A percentile compares a stretch with the other conserved stretches of the same genome.
Conservation (phyloP, 2,329 filamentous ascomycete genomes). For the Aspergillus pseudoterreus region DNA sequence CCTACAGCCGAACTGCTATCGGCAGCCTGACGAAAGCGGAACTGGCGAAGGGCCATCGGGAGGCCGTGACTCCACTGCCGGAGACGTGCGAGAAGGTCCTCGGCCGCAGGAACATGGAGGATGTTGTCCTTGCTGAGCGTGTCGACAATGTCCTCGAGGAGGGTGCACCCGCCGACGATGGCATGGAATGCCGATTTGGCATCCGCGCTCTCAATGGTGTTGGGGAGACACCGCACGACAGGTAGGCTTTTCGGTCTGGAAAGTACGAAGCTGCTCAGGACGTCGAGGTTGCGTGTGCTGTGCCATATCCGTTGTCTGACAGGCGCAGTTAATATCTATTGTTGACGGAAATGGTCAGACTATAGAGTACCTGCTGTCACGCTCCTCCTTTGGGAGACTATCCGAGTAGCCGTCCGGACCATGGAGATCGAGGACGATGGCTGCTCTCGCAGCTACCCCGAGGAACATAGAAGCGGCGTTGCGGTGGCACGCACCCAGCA, state of each 20-base stretch:
- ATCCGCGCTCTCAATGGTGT: background rate
- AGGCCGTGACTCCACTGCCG: background rate
- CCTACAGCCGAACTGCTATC: background rate
- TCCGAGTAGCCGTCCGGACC: conserved; percentile 35
- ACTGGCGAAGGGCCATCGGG: background rate
- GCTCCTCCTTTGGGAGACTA: background rate
- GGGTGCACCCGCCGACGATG: background rate
- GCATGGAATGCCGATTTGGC: background rate
- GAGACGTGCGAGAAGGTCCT: background rate
- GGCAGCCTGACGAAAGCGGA: background rate
- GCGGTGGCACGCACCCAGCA: conserved; percentile 56
- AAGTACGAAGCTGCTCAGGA: background rate
- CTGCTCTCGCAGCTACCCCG: conserved; percentile 56
- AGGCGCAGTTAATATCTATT: background rate
- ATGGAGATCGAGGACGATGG: conserved; percentile 56
- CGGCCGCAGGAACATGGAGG: background rate
- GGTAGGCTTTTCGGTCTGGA: background rate
- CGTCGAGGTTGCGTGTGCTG: background rate
- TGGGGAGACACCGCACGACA: background rate
- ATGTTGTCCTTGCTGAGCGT: background rate
- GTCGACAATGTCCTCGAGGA: background rate
- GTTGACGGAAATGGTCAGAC: too few species aligned
- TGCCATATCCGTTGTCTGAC: background rate
- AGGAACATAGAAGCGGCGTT: conserved; percentile 63
- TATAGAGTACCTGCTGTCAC: too few species aligned